Evolutionary conservation across 116 monocot genomes (phyloP).

Genomic region (Trichopus zeylanicus): DNA sequence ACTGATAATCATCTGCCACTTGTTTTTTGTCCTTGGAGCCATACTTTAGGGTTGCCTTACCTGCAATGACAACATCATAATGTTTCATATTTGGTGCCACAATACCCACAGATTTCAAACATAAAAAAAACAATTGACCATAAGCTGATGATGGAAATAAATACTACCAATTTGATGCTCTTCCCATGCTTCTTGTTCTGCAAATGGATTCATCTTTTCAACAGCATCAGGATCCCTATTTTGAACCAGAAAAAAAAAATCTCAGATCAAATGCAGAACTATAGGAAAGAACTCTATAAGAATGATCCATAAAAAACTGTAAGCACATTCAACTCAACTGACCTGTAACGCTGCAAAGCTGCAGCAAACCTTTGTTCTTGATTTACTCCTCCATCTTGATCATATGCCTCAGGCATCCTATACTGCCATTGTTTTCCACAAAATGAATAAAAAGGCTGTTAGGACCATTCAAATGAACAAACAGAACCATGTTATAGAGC

Average conservation of each 20-base stretch:
- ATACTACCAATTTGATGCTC: slow-evolving; percentile 88
- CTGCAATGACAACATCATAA: slow-evolving; percentile 23
- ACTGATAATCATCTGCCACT: slow-evolving; percentile 77
- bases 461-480: neutral
- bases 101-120: neutral
- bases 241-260: slow-evolving; percentile 10
- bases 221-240: slow-evolving; percentile 65
- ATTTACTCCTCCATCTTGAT: slow-evolving; percentile 82
- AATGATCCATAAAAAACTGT: neutral
- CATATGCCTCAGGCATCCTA: slow-evolving; percentile 97
- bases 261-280: neutral
- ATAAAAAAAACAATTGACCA: neutral
- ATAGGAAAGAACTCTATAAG: neutral
- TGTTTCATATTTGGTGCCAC: neutral
- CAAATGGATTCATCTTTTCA: slow-evolving; percentile 99
- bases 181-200: slow-evolving; percentile 99
- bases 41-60: slow-evolving; percentile 77
- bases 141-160: neutral
- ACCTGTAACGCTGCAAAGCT: slow-evolving; percentile 86
- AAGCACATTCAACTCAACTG: slow-evolving; percentile 6
- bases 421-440: slow-evolving; percentile 44
- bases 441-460: neutral
- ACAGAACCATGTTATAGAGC: neutral
- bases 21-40: slow-evolving; percentile 80
- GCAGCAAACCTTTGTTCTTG: slow-evolving; percentile 97